Conservation (phyloP, 148 eudicot genomes). For the Mesembryanthemum crystallinum region DNA sequence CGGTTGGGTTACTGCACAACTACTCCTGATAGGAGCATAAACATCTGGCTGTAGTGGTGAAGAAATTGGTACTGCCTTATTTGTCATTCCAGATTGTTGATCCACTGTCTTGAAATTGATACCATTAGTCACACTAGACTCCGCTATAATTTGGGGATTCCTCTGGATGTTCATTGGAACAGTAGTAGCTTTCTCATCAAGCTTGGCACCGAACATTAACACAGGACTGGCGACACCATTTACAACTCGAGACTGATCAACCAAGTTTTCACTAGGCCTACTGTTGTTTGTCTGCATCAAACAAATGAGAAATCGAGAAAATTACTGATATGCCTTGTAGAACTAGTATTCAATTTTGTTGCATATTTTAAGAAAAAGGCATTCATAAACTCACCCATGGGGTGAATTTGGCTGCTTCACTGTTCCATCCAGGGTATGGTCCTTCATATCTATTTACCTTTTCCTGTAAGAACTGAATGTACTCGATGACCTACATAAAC, state of each 20-base stretch:
- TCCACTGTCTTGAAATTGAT: conserved; percentile 38
- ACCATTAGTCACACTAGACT: conserved; percentile 35
- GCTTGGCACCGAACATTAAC: conserved; percentile 45
- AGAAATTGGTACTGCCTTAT: conserved; percentile 34
- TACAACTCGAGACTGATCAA: conserved; percentile 45
- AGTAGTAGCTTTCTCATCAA: conserved; percentile 40
- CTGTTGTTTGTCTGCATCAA: conserved; percentile 48
- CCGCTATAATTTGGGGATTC: conserved; percentile 39
- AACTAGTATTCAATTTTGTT: too few relatives aligned
- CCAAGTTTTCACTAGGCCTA: conserved; percentile 41
- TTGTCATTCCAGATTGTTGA: conserved; percentile 39
- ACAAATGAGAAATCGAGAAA: not conserved
- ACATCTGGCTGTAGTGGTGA: conserved; percentile 41
- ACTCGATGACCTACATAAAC: conserved; percentile 72
- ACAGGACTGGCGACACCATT: conserved; percentile 40
- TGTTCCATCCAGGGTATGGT: conserved; percentile 69
- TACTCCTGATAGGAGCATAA: conserved; percentile 37
- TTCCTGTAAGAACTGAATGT: conserved; percentile 84
- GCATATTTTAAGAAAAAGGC: too few relatives aligned
- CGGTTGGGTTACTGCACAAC: conserved; percentile 35
- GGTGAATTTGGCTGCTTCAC: conserved; percentile 54
- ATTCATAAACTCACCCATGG: conserved; percentile 49
- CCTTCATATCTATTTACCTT: conserved; percentile 78
- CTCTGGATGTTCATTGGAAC: conserved; percentile 35
- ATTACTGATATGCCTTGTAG: not conserved